Percentiles rank a stretch among this genome's conserved stretches.
phyloP scores from a whole-genome alignment of 1,284 basidiomycete genomes.

The Ceratobasidium sp. region DNA sequence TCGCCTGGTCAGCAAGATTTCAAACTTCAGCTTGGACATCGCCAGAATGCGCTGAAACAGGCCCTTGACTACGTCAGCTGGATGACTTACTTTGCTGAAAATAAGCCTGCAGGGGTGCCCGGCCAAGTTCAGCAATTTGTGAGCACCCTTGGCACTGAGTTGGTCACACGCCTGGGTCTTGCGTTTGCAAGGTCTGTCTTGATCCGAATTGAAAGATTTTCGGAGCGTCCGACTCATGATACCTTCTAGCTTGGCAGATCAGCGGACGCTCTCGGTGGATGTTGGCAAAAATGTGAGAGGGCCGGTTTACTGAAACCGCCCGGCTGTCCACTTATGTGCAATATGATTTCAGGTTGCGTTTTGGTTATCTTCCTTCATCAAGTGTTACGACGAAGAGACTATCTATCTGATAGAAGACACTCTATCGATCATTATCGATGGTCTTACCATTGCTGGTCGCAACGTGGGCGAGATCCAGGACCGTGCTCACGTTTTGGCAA shows the following conservation, averaged over 20 bases:
- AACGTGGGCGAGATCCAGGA: background rate
- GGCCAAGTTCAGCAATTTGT: background rate
- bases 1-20: too few relatives aligned
- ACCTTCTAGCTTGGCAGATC: conserved; percentile 6
- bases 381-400: background rate
- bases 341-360: background rate
- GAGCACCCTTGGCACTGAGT: background rate
- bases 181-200: conserved; percentile 5
- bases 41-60: background rate
- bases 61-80: conserved; percentile 10
- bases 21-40: background rate
- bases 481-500: background rate
- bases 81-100: conserved; percentile 15
- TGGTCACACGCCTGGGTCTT: conserved; percentile 5
- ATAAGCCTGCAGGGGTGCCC: background rate
- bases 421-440: background rate
- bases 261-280: background rate
- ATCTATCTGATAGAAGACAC: conserved; percentile 7
- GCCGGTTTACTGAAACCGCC: background rate
- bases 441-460: conserved; percentile 3
- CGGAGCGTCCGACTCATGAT: background rate
- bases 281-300: conserved; percentile 2
- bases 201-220: background rate
- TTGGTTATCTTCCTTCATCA: conserved; percentile 9
- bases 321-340: background rate